phyloP scores from a whole-genome alignment of 441 rosid genomes.

The Viola pubescens region DNA sequence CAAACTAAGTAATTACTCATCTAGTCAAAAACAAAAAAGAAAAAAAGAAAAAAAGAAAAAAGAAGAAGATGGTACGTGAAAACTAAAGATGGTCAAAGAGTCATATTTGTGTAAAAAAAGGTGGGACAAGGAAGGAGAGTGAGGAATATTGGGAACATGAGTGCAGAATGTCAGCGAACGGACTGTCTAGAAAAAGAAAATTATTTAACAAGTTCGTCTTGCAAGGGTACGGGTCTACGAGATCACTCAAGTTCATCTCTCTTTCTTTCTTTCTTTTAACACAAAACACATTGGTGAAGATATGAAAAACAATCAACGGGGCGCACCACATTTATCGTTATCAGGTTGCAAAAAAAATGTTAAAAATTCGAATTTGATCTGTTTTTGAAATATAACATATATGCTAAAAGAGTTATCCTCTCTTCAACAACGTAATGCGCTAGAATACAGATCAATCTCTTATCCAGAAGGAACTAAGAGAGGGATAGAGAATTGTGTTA shows the following conservation, averaged over 20 bases:
- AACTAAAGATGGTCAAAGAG: slow-evolving; percentile 13
- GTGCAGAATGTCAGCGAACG: slow-evolving; percentile 54
- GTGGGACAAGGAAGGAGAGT: background rate
- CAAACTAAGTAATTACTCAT: background rate
- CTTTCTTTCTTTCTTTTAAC: background rate
- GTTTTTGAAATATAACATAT: no score
- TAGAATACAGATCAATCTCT: no score
- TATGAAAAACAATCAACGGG: no score
- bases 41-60: no score
- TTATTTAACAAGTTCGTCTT: slow-evolving; percentile 1
- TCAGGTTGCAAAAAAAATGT: no score
- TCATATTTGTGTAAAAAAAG: background rate
- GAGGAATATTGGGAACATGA: slow-evolving; percentile 35
- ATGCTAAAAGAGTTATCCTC: no score
- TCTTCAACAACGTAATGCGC: no score
- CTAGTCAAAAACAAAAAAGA: no score
- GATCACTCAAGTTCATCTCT: slow-evolving; percentile 6
- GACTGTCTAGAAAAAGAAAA: slow-evolving; percentile 26
- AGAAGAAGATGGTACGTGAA: background rate
- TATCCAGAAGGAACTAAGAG: no score
- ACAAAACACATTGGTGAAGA: slow-evolving; percentile 2
- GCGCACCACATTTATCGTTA: no score
- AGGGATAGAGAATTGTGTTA: no score
- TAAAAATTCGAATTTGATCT: no score
- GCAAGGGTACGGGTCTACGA: slow-evolving; percentile 12